Conservation (phyloP, 2,329 filamentous ascomycete species). For the Dactylellina drechsleri region DNA sequence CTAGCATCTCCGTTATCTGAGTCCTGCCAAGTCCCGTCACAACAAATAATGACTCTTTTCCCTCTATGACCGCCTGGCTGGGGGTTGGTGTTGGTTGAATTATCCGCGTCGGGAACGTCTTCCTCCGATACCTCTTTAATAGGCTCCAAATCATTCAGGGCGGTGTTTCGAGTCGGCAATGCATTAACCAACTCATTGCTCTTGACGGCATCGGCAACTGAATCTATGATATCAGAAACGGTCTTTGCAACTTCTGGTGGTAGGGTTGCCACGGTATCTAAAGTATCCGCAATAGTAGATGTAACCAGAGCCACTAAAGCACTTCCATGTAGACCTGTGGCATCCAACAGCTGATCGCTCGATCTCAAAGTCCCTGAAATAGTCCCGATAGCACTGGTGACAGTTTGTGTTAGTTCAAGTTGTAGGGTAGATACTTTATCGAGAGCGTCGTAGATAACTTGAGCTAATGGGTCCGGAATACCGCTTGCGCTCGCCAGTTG, state of each 20-base stretch:
- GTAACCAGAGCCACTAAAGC: constrained; percentile 37
- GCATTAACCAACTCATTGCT: constrained; percentile 1
- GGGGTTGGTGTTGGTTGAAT: constrained; percentile 47
- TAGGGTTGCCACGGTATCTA: constrained; percentile 26
- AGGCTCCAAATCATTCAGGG: background rate
- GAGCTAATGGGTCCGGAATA: constrained; percentile 16
- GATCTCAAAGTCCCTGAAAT: constrained; percentile 36
- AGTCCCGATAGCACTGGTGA: constrained; percentile 15
- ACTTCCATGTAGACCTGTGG: constrained; percentile 23
- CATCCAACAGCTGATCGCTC: constrained; percentile 39
- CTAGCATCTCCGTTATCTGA: constrained; percentile 56
- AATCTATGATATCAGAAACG: constrained; percentile 33
- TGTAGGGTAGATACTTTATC: constrained; percentile 23
- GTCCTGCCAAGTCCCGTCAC: constrained; percentile 58
- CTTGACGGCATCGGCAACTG: constrained; percentile 15
- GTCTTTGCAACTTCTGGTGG: constrained; percentile 1
- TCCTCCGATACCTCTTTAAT: background rate
- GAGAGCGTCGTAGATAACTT: constrained; percentile 26
- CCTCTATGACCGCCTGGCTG: constrained; percentile 47
- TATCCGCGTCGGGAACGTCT: constrained; percentile 49
- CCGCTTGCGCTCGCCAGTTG: constrained; percentile 22
- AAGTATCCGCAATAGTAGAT: constrained; percentile 31
- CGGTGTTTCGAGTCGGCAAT: background rate
- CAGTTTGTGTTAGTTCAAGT: constrained; percentile 5
- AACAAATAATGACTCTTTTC: constrained; percentile 58